phyloP scores from a whole-genome alignment of 192 early-diverging fungal genomes.

The Coemansia sp. region DNA sequence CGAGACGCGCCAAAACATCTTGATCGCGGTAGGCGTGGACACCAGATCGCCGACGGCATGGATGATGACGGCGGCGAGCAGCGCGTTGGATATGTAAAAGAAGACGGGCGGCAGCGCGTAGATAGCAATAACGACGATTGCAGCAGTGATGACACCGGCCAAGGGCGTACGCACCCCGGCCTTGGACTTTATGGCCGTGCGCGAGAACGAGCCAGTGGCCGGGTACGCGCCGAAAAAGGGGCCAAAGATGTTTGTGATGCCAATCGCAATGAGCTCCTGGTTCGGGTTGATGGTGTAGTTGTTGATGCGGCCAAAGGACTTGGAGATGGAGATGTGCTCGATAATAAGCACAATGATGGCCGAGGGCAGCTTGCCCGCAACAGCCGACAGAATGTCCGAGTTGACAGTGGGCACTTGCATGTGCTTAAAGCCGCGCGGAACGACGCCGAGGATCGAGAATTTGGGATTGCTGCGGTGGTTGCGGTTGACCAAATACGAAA shows the following conservation, averaged over 20 bases:
- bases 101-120: conserved; percentile 79
- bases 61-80: conserved; percentile 80
- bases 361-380: conserved; percentile 56
- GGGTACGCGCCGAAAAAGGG: conserved; percentile 86
- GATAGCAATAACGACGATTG: conserved; percentile 76
- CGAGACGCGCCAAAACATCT: conserved; percentile 62
- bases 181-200: conserved; percentile 85
- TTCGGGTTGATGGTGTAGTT: conserved; percentile 79
- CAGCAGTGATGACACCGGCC: conserved; percentile 71
- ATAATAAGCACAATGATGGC: conserved; percentile 74
- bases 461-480: conserved; percentile 44
- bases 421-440: conserved; percentile 70
- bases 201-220: conserved; percentile 89
- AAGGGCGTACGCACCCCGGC: conserved; percentile 81
- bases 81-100: conserved; percentile 79
- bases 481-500: conserved; percentile 67
- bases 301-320: conserved; percentile 79
- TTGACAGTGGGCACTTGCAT: conserved; percentile 57
- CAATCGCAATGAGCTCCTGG: conserved; percentile 89
- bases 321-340: conserved; percentile 87
- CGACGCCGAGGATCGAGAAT: conserved; percentile 62
- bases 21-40: conserved; percentile 55
- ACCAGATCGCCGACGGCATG: conserved; percentile 81
- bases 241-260: conserved; percentile 79
- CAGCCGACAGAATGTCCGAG: conserved; percentile 47